Percentiles rank a stretch among this genome's conserved stretches.
Evolutionary conservation across 192 early-diverging fungal genomes (phyloP).

Genomic region (Coemansia sp.): DNA sequence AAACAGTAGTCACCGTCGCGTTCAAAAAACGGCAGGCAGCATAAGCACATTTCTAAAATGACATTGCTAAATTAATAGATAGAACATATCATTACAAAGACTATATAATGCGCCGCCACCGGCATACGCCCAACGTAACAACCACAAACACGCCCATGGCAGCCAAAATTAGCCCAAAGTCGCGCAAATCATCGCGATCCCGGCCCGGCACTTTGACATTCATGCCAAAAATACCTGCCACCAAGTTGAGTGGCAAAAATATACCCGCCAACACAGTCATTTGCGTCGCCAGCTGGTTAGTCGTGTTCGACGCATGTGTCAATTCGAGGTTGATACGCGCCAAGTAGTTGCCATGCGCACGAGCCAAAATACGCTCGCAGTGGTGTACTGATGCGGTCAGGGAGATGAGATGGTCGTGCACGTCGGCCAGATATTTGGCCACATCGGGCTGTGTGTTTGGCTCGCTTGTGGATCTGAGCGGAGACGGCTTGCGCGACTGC

Average conservation of each 20-base stretch:
- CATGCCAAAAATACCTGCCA: constrained; percentile 71
- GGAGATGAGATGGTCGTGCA: constrained; percentile 71
- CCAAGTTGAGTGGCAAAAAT: constrained; percentile 62
- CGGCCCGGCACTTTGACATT: constrained; percentile 71
- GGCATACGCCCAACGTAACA: constrained; percentile 30
- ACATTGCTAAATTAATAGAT: no score
- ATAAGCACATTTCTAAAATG: no score
- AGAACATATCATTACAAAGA: no score
- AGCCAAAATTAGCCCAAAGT: constrained; percentile 40
- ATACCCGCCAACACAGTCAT: constrained; percentile 59
- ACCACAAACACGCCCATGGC: constrained; percentile 38
- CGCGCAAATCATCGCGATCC: constrained; percentile 47
- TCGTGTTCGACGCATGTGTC: constrained; percentile 60
- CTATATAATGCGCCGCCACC: constrained; percentile 29
- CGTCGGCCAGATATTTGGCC: constrained; percentile 33
- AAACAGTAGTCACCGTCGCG: constrained; percentile 81
- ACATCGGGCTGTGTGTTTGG: constrained; percentile 19
- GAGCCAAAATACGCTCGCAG: constrained; percentile 75
- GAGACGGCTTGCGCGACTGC: constrained; percentile 16
- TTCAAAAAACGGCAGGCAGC: constrained; percentile 41
- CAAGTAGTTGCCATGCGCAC: constrained; percentile 82
- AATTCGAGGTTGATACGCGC: constrained; percentile 84
- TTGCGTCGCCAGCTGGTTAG: constrained; percentile 47
- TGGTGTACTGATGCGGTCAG: constrained; percentile 78
- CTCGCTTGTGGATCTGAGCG: background rate